These are phyloP conservation scores for Diaporthe ampelina DNA, from an alignment of 2,329 filamentous ascomycete species.

Conservation along the genomic window DNA sequence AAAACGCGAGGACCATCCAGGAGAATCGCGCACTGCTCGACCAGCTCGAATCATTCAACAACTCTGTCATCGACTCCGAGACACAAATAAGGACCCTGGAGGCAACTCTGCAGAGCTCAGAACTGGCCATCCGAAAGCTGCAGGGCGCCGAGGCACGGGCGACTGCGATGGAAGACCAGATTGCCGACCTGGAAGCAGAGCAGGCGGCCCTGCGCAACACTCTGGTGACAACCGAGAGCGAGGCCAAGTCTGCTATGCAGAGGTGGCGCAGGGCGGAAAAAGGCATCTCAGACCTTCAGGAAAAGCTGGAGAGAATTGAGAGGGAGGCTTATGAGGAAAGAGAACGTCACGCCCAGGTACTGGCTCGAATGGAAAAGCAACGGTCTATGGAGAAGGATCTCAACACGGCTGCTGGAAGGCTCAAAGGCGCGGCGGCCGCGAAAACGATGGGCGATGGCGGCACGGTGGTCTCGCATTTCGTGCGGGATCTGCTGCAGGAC, in stretches of 20 bases:
- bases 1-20: constrained; percentile 83
- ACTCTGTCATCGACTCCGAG: constrained; percentile 83
- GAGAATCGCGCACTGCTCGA: constrained; percentile 87
- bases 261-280: constrained; percentile 90
- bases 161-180: constrained; percentile 83
- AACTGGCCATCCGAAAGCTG: constrained; percentile 81
- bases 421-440: constrained; percentile 84
- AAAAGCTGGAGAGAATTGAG: constrained; percentile 91
- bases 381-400: constrained; percentile 86
- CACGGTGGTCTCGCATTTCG: constrained; percentile 92
- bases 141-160: constrained; percentile 81
- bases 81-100: constrained; percentile 83
- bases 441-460: constrained; percentile 73
- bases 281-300: constrained; percentile 82
- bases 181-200: constrained; percentile 84
- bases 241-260: constrained; percentile 83
- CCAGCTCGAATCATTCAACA: constrained; percentile 88
- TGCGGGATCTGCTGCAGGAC: constrained; percentile 94
- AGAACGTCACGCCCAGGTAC: constrained; percentile 83
- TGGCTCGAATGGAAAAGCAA: constrained; percentile 86
- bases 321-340: constrained; percentile 84
- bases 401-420: constrained; percentile 80
- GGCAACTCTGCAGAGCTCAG: constrained; percentile 80
- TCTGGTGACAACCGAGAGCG: constrained; percentile 76
- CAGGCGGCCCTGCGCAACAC: constrained; percentile 80